Conservation (phyloP, 192 early-diverging fungal species). For the Phlyctochytrium planicorne region DNA sequence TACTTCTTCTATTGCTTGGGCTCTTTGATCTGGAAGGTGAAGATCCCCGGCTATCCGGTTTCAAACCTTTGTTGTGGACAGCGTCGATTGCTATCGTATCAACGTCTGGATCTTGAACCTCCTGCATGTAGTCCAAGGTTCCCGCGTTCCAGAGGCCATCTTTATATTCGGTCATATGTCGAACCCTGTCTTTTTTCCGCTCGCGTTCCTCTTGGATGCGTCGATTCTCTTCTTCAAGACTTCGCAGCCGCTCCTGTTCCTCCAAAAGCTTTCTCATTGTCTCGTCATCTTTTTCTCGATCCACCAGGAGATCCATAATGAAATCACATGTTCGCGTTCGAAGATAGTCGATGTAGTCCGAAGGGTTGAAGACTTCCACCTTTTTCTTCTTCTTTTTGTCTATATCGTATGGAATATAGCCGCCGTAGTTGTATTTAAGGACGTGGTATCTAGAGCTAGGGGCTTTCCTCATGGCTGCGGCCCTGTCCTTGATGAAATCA, state of each 20-base stretch:
- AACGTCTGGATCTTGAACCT: conserved; percentile 29
- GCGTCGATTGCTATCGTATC: conserved; percentile 7
- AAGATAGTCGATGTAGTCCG: conserved; percentile 40
- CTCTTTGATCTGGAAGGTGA: no score
- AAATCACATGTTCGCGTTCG: conserved; percentile 37
- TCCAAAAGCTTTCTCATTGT: conserved; percentile 22
- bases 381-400: conserved; percentile 21
- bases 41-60: no score
- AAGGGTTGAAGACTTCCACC: conserved; percentile 22
- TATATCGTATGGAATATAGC: conserved; percentile 51
- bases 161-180: conserved; percentile 33
- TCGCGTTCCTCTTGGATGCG: conserved; percentile 25
- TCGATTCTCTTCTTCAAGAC: conserved; percentile 38
- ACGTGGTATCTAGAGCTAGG: conserved; percentile 42
- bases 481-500: conserved; percentile 44
- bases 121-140: conserved; percentile 51
- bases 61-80: no score
- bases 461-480: conserved; percentile 48
- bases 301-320: conserved; percentile 38
- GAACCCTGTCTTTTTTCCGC: conserved; percentile 8
- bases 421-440: conserved; percentile 58
- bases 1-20: no score
- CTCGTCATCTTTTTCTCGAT: conserved; percentile 37
- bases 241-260: conserved; percentile 27
- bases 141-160: conserved; percentile 49